Conservation (phyloP, 73 alveolate species). For the Paramecium biaurelia region DNA sequence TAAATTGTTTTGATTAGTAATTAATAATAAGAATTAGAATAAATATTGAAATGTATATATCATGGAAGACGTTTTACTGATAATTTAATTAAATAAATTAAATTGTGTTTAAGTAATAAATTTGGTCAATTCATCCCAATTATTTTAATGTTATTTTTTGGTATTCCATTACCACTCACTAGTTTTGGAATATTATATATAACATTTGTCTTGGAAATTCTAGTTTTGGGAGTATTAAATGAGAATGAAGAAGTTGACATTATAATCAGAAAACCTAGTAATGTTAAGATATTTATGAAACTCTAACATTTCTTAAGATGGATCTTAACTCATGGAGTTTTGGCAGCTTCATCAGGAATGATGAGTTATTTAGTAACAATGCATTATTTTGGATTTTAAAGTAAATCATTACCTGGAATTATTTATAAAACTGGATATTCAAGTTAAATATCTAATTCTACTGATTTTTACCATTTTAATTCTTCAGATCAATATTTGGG, state of each 20-base stretch:
- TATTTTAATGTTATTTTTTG: background rate
- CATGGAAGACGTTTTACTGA: background rate
- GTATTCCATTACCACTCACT: slow-evolving; percentile 14
- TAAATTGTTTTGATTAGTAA: background rate
- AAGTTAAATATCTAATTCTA: background rate
- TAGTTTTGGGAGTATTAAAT: background rate
- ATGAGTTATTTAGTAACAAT: background rate
- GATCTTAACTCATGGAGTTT: background rate
- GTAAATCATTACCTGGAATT: background rate
- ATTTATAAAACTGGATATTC: background rate
- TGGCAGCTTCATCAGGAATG: background rate
- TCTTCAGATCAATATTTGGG: background rate
- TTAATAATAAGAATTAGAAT: background rate
- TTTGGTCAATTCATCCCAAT: background rate
- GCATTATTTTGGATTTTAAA: background rate
- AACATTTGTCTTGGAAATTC: background rate
- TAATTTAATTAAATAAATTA: background rate
- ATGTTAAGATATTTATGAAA: background rate
- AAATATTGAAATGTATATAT: background rate
- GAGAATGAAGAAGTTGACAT: background rate
- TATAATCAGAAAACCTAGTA: background rate
- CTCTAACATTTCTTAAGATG: background rate
- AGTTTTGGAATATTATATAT: background rate
- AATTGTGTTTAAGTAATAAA: background rate
- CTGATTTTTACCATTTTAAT: background rate